phyloP scores from a whole-genome alignment of 805 yeast species.

The Ogataea thermomethanolica region DNA sequence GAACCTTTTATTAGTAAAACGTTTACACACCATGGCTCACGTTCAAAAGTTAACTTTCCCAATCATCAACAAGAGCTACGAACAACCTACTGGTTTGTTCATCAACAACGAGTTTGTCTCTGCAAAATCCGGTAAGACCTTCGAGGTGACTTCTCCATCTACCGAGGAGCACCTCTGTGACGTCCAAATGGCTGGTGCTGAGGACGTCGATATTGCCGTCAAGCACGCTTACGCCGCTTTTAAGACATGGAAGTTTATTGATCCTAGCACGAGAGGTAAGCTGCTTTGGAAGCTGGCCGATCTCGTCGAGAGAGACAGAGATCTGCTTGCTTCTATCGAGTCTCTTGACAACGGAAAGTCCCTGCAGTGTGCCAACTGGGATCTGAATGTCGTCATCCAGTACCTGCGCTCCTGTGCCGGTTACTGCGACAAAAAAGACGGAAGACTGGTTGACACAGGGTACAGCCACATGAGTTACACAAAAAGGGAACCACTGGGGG shows the following conservation, averaged over 20 bases:
- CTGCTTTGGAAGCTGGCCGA: constrained; percentile 73
- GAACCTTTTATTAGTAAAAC: background rate
- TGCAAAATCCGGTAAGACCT: constrained; percentile 55
- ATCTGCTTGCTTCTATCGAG: constrained; percentile 74
- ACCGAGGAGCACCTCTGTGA: constrained; percentile 68
- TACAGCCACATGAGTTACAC: constrained; percentile 70
- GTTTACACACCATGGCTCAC: constrained; percentile 14
- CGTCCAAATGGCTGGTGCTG: constrained; percentile 71
- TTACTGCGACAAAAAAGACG: constrained; percentile 83
- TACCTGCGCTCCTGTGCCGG: constrained; percentile 86
- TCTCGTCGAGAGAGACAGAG: constrained; percentile 66
- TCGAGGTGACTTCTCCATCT: constrained; percentile 62
- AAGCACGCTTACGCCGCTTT: constrained; percentile 80
- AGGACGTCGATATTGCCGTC: constrained; percentile 82
- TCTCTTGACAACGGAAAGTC: constrained; percentile 90
- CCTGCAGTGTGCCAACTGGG: constrained; percentile 64
- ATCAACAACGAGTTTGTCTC: constrained; percentile 60
- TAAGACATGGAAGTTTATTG: constrained; percentile 65
- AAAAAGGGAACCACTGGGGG: constrained; percentile 88
- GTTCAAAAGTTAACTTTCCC: constrained; percentile 34
- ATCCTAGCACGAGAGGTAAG: constrained; percentile 65
- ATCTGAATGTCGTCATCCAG: constrained; percentile 63
- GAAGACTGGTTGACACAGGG: constrained; percentile 74
- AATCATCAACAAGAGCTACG: constrained; percentile 31
- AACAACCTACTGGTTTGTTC: constrained; percentile 54